These are phyloP conservation scores for Ascochyta pisi DNA, from an alignment of 2,329 filamentous ascomycete species.

Conservation along the genomic window DNA sequence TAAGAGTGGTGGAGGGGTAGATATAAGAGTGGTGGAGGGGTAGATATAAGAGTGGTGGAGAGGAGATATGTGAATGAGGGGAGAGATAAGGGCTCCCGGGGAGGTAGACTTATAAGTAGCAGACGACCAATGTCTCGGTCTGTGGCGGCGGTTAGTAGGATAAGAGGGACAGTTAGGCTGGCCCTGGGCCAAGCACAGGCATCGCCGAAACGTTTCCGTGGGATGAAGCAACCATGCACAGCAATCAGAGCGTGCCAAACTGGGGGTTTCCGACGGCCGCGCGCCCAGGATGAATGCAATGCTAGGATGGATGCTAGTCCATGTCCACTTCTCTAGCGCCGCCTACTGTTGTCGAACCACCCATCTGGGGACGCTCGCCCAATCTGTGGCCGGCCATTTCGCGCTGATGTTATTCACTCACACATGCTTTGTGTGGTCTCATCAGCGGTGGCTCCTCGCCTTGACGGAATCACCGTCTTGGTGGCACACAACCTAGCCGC, in stretches of 20 bases:
- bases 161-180: slow-evolving; percentile 29
- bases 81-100: slow-evolving; percentile 37
- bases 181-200: slow-evolving; percentile 42
- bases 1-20: slow-evolving; percentile 20
- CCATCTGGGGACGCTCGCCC: slow-evolving; percentile 22
- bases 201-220: slow-evolving; percentile 49
- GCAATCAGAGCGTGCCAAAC: slow-evolving; percentile 29
- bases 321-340: slow-evolving; percentile 29
- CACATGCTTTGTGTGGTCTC: slow-evolving; percentile 16
- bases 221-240: slow-evolving; percentile 46
- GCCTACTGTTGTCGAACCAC: slow-evolving; percentile 31
- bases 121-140: slow-evolving; percentile 37
- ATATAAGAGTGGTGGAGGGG: slow-evolving; percentile 18
- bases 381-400: slow-evolving; percentile 18
- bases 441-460: slow-evolving; percentile 10
- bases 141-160: slow-evolving; percentile 40
- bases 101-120: slow-evolving; percentile 39
- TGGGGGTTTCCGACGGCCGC: slow-evolving; percentile 26
- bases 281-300: slow-evolving; percentile 22
- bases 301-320: slow-evolving; percentile 10
- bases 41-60: slow-evolving; percentile 19
- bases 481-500: slow-evolving; percentile 17
- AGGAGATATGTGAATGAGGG: slow-evolving; percentile 26
- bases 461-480: slow-evolving; percentile 6
- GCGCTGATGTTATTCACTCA: slow-evolving; percentile 29